Conservation (phyloP, 2,329 filamentous ascomycete genomes). For the Magnaporthiopsis incrustans region DNA sequence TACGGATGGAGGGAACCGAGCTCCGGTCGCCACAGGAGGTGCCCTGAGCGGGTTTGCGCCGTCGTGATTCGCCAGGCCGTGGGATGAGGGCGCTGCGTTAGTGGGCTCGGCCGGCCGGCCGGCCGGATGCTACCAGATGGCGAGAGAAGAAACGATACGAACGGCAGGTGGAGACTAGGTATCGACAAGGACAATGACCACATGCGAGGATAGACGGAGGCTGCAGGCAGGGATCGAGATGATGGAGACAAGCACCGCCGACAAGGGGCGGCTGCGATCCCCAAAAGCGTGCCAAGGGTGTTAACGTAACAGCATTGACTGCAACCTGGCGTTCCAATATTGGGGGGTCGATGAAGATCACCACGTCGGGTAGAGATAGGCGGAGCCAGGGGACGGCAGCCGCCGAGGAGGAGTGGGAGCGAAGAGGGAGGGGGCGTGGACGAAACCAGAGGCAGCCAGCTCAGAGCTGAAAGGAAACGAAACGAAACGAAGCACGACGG, state of each 20-base stretch:
- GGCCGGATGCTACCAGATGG: not conserved
- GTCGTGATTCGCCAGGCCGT: not conserved
- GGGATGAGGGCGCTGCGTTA: not conserved
- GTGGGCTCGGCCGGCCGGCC: not conserved
- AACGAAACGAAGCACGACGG: no score
- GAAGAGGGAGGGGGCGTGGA: no score
- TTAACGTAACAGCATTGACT: not conserved
- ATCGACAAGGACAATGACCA: not conserved
- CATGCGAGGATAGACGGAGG: not conserved
- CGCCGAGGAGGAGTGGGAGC: not conserved
- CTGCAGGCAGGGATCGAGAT: not conserved
- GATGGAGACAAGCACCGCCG: not conserved
- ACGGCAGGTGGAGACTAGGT: not conserved
- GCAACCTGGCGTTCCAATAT: not conserved
- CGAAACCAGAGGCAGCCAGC: no score
- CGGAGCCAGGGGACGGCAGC: not conserved
- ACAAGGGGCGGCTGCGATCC: not conserved
- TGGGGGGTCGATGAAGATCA: not conserved
- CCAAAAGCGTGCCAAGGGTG: not conserved
- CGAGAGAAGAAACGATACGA: not conserved
- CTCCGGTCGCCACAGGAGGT: no score
- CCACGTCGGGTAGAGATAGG: not conserved
- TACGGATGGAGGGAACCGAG: not conserved
- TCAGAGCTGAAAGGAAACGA: no score
- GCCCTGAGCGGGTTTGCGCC: not conserved